Evolutionary conservation across 2,329 filamentous ascomycete species (phyloP).

Genomic region (Gaeumannomyces sp.): DNA sequence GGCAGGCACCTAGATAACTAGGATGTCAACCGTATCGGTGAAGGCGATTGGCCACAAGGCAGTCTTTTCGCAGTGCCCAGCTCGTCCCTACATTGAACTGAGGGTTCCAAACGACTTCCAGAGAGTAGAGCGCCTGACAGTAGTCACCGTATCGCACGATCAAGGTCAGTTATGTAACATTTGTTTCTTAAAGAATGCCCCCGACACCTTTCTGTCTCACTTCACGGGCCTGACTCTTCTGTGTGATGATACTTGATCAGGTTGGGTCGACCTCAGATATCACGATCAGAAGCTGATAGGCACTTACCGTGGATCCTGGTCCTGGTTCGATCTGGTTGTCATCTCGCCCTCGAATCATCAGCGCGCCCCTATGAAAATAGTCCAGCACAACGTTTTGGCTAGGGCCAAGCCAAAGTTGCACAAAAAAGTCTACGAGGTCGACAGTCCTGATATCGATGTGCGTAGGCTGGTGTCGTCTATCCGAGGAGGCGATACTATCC

Average conservation of each 20-base stretch:
- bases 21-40: background rate
- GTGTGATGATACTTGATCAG: background rate
- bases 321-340: conserved; percentile 2
- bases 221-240: background rate
- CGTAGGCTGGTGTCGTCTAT: background rate
- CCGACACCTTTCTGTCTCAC: background rate
- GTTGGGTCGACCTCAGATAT: background rate
- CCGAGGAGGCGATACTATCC: conserved; percentile 2
- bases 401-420: background rate
- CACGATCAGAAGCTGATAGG: background rate
- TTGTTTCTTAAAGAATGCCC: background rate
- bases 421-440: background rate
- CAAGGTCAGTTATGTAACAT: background rate
- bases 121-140: background rate
- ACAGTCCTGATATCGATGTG: background rate
- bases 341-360: background rate
- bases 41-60: background rate
- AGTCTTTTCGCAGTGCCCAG: background rate
- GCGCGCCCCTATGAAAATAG: background rate
- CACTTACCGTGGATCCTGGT: conserved; percentile 3
- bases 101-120: background rate
- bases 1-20: background rate
- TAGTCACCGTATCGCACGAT: background rate
- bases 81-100: background rate
- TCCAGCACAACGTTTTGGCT: conserved; percentile 1